Percentiles rank a stretch among this genome's conserved stretches.
phyloP scores from a whole-genome alignment of 371 early-diverging fungal genomes.

The Apophysomyces elegans region DNA sequence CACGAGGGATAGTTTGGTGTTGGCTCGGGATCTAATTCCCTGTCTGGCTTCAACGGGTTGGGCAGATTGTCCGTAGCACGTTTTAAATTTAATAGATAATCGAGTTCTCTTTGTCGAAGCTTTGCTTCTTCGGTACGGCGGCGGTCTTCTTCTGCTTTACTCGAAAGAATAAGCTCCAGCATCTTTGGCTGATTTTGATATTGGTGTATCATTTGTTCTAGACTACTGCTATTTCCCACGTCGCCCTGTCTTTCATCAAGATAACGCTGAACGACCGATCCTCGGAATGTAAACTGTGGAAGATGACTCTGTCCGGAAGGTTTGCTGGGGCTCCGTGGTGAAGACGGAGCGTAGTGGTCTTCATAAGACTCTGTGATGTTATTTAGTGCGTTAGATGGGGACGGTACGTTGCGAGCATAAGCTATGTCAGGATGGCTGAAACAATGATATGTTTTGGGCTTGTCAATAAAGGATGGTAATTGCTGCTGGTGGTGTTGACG shows the following conservation, averaged over 20 bases:
- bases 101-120: conserved; percentile 50
- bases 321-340: not conserved
- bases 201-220: conserved; percentile 51
- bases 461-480: too few species aligned
- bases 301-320: too few species aligned
- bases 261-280: not conserved
- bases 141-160: conserved; percentile 61
- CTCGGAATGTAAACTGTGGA: not conserved
- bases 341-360: not conserved
- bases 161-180: conserved; percentile 53
- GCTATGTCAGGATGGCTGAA: too few species aligned
- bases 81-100: conserved; percentile 22
- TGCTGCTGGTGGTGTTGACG: too few species aligned
- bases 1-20: not conserved
- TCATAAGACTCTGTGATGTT: not conserved
- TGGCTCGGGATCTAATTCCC: not conserved
- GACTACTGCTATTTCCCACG: conserved; percentile 24
- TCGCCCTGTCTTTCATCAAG: not conserved
- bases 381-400: not conserved
- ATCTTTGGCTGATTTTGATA: conserved; percentile 54
- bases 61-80: not conserved
- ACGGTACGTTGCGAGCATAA: too few species aligned
- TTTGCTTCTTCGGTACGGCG: conserved; percentile 59
- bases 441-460: too few species aligned
- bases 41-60: not conserved